phyloP scores from a whole-genome alignment of 805 yeast genomes.

The Spathaspora arborariae region DNA sequence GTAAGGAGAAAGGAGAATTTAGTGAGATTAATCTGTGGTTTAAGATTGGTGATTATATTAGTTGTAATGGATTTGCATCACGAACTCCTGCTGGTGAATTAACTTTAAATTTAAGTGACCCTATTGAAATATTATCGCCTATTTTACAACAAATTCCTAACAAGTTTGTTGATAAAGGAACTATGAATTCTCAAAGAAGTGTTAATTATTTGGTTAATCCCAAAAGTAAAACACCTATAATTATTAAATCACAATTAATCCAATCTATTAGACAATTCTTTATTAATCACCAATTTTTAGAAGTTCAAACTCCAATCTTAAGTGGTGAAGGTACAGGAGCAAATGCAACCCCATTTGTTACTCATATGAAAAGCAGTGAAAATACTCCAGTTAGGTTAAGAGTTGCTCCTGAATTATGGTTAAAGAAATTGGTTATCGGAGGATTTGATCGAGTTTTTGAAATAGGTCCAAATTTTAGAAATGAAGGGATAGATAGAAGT shows the following conservation, averaged over 20 bases:
- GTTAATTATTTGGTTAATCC: constrained; percentile 67
- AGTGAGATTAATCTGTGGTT: constrained; percentile 37
- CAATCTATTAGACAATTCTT: constrained; percentile 57
- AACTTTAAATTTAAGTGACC: constrained; percentile 55
- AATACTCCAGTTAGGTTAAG: constrained; percentile 52
- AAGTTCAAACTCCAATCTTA: constrained; percentile 86
- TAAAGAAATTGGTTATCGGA: constrained; percentile 73
- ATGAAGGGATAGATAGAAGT: constrained; percentile 89
- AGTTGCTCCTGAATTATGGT: constrained; percentile 95
- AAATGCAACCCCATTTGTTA: constrained; percentile 80
- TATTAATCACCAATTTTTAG: constrained; percentile 54
- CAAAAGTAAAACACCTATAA: constrained; percentile 41
- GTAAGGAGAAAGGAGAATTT: constrained; percentile 41
- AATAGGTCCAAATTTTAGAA: constrained; percentile 80
- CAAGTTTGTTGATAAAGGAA: constrained; percentile 48
- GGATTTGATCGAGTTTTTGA: constrained; percentile 89
- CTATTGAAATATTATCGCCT: constrained; percentile 58
- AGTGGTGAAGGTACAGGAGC: constrained; percentile 83
- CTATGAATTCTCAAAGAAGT: constrained; percentile 65
- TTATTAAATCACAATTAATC: constrained; percentile 54
- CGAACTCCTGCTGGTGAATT: constrained; percentile 75
- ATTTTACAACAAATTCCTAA: constrained; percentile 59
- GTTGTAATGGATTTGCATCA: constrained; percentile 68
- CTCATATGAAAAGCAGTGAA: constrained; percentile 38
- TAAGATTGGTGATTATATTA: constrained; percentile 69